These are phyloP conservation scores for Nitzschia sp. DNA, from an alignment of 108 stramenopile genomes.

Conservation along the genomic window DNA sequence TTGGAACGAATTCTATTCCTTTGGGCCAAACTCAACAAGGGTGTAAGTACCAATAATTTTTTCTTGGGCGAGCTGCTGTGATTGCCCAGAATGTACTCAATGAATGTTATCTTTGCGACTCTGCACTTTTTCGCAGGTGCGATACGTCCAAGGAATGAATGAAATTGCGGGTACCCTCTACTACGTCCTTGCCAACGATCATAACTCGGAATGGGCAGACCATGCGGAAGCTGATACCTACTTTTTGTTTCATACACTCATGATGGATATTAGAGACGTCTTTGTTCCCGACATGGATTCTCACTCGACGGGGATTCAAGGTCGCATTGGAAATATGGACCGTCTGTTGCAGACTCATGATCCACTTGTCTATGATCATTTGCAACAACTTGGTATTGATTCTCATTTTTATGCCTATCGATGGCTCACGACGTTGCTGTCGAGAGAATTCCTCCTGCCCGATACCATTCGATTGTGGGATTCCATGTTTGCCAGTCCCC, in stretches of 20 bases:
- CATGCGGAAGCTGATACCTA: constrained; percentile 93
- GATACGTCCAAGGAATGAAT: constrained; percentile 99
- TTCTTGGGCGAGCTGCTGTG: not conserved
- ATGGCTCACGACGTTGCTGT: constrained; percentile 96
- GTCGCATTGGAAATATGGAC: constrained; percentile 82
- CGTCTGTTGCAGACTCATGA: constrained; percentile 77
- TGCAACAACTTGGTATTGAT: constrained; percentile 82
- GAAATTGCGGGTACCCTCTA: constrained; percentile 93
- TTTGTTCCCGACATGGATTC: constrained; percentile 84
- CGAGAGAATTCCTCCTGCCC: constrained; percentile 91
- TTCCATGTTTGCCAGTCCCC: constrained; percentile 89
- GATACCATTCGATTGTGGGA: constrained; percentile 99
- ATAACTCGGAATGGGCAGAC: constrained; percentile 64
- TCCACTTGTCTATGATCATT: constrained; percentile 84
- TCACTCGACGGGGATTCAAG: constrained; percentile 85
- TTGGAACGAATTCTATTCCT: constrained; percentile 91
- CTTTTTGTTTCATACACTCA: constrained; percentile 88
- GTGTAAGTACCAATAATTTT: constrained; percentile 60
- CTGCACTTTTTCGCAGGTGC: constrained; percentile 39
- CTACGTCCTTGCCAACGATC: constrained; percentile 89
- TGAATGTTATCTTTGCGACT: not conserved
- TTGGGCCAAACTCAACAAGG: constrained; percentile 95
- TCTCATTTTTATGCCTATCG: constrained; percentile 88
- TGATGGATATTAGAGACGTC: constrained; percentile 91
- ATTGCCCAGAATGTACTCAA: too few species aligned